Base-by-base conservation (phyloP, 495 filamentous ascomycete species). In the Penicillium lividum region DNA sequence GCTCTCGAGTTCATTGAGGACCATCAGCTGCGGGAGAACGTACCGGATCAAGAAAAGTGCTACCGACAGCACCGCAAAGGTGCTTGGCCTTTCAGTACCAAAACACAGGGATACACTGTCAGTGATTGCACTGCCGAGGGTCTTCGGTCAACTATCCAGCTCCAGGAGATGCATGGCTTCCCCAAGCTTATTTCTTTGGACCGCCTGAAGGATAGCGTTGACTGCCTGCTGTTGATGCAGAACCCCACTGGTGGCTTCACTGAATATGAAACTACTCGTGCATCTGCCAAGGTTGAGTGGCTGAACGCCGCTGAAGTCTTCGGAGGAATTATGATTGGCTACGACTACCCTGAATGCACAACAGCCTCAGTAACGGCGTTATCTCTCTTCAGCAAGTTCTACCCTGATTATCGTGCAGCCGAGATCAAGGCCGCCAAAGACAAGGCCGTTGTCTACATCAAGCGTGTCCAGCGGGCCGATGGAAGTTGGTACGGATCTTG, bases 221-320 rank as follows among this genome's bases (percentile, higher is more conserved):
- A 98, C 66, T 93, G 93, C 38, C 73, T 98, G 15, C 76, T 98
- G 4, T 90, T 92, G 9, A 93, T 97, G 82, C 94, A 98, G 68
- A 97, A 97, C 65, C 69, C 83, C 3, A 87, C 87, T 25, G 95
- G 94, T 53, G 93, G 90, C 29, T 96, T 93, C 70, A 88, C 90
- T 3, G 92, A 90, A 22, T 98, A 98, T 63, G 94, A 98, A 61
- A 85, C 86, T 1, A 86, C 83, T 3, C 86, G 94, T 5, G 93
- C 86, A 1, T 88, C 89, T 1, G 77, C 88, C 50, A 84, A 83
- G 70, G 65, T 98, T 36, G 94, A 98, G 66, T 80, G 84, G 64
- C 80, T 98, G 5, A 98, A 98, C 67, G 93, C 92, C 3, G 95
- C 94, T 15, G 95, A 98, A 68, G 93, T 98, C 0, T 98, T 98